phyloP scores from a whole-genome alignment of 352 stramenopile species.

The Pythium dissimile region DNA sequence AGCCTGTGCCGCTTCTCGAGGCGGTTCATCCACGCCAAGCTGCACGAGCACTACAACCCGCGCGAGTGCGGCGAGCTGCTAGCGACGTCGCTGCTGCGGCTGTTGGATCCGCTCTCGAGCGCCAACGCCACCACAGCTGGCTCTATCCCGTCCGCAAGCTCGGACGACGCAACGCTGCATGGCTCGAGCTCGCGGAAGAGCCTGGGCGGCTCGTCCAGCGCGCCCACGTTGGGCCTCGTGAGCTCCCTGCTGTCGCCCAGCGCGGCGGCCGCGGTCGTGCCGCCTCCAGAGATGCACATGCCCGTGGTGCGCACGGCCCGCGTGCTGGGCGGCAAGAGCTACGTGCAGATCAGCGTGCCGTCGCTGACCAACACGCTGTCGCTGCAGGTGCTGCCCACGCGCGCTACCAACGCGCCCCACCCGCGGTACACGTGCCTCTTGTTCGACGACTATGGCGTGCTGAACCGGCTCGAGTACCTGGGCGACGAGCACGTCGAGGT shows the following conservation, averaged over 20 bases:
- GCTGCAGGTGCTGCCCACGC: conserved; percentile 56
- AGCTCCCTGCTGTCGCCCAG: background rate
- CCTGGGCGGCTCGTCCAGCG: conserved; percentile 6
- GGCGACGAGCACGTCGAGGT: conserved; percentile 52
- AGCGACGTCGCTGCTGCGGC: conserved; percentile 50
- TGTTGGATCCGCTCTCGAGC: conserved; percentile 51
- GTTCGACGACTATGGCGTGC: conserved; percentile 74
- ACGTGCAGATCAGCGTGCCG: conserved; percentile 73
- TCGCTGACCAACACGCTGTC: conserved; percentile 63
- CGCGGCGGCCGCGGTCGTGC: conserved; percentile 25
- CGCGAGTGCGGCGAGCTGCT: conserved; percentile 76
- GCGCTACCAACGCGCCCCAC: conserved; percentile 27
- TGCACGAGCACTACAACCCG: conserved; percentile 75
- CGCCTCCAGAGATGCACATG: conserved; percentile 68
- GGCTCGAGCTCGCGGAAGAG: conserved; percentile 12
- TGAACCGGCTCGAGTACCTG: conserved; percentile 71
- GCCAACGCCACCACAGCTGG: background rate
- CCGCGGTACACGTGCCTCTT: conserved; percentile 68
- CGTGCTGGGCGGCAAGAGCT: conserved; percentile 49
- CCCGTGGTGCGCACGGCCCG: conserved; percentile 47
- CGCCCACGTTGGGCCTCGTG: conserved; percentile 7
- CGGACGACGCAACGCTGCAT: conserved; percentile 1
- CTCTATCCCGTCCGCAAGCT: background rate
- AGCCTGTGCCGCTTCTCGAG: conserved; percentile 78
- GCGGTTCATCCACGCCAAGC: conserved; percentile 70